Base-by-base conservation (phyloP, 2,329 filamentous ascomycete species). In the Fusarium pininemorale region DNA sequence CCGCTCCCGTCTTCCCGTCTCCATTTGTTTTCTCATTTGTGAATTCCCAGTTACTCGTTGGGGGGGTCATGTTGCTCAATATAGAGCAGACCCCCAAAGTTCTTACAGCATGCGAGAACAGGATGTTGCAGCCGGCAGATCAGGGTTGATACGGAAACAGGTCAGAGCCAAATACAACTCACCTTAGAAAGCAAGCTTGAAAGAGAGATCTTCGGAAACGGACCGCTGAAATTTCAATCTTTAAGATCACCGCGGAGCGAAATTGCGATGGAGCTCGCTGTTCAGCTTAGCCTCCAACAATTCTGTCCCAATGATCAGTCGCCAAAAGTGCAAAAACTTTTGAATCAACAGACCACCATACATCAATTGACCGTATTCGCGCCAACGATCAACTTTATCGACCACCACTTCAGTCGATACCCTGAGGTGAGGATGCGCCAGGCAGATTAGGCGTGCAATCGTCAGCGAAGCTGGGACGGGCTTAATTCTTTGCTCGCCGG, bases 1-100 rank as follows among this genome's bases (percentile, higher is more conserved):
- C 75, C 75, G 70, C 67, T 78, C 77, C 77, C 77, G 77, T 65
- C 75, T 67, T 78, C 75, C 77, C 77, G 75, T 77, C 75, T 74
- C 75, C 75, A 70, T 74, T 65, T 75, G 66, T 70, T 74, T 66
- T 70, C 73, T 64, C 69, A 38, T 70, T 72, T 74, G 54, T 55
- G 66, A 75, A 41, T 55, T 70, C 61, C 57, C 54, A 60, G 56
- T 39, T 30, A 42, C 57, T 58, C 35, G 56, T 56, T 55, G 50
- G 61, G 61, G 54, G 53, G 48, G 50, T 55, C 68, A 63, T 70
- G 64, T 50, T 53, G 57, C 35, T 64, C 63, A 66, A 50, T 44
- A 32, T 48, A 32, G 66, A 37, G 35, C 44, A 47, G 44, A 15
- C 55, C 28, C 44, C 39, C 24, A 51, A 58, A 42, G 18, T 35